Evolutionary conservation across 345 rosid species (phyloP).

Genomic region (Gossypium sturtianum): DNA sequence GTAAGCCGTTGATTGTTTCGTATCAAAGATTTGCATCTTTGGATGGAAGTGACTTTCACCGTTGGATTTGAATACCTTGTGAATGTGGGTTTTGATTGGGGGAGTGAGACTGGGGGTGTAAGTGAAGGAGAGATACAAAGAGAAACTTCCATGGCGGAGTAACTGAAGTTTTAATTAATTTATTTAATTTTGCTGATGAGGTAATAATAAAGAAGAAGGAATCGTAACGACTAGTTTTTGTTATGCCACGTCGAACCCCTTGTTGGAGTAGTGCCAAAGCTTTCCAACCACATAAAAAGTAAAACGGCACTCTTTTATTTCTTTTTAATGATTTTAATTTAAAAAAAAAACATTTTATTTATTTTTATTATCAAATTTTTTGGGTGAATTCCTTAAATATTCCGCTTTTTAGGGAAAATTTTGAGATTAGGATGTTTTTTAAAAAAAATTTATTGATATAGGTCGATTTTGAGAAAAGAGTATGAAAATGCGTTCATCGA

Average conservation of each 20-base stretch:
- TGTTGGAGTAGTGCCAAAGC: background rate
- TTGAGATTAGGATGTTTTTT: too few species aligned
- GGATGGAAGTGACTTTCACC: conserved; percentile 5
- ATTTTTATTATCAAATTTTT: too few species aligned
- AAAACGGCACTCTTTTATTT: background rate
- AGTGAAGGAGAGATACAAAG: background rate
- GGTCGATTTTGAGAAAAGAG: too few species aligned
- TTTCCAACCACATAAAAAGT: background rate
- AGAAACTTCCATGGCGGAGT: conserved; percentile 1
- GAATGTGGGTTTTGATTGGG: conserved; percentile 2
- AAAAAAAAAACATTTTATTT: too few species aligned
- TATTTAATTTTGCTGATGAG: too few species aligned
- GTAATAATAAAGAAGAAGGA: background rate
- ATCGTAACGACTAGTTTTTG: background rate
- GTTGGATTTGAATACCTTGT: conserved; percentile 22
- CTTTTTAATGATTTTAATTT: background rate
- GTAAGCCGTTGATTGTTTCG: conserved; percentile 11
- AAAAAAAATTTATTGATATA: fast-evolving
- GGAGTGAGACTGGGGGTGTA: conserved; percentile 4
- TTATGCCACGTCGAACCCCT: background rate
- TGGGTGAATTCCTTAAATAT: too few species aligned
- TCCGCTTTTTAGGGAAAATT: too few species aligned
- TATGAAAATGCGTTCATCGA: too few species aligned
- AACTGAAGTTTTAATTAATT: background rate
- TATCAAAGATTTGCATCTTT: conserved; percentile 8